A percentile compares a stretch with the other conserved stretches of the same genome.
These are phyloP conservation scores for Ustilago loliicola DNA, from an alignment of 1,284 basidiomycete species.

Conservation along the genomic window DNA sequence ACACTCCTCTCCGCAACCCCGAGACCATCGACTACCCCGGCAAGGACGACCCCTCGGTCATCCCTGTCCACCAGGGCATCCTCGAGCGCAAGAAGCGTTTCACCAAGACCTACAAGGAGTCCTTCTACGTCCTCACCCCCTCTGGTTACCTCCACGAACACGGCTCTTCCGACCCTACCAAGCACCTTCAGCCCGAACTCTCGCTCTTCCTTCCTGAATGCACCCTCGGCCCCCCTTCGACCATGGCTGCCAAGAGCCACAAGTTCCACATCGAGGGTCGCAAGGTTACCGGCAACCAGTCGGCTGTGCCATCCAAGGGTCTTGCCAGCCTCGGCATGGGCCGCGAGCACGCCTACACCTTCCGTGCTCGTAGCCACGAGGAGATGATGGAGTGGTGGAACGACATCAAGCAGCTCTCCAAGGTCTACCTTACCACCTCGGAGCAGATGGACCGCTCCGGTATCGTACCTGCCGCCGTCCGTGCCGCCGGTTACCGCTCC, in stretches of 20 bases:
- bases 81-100: conserved; percentile 98
- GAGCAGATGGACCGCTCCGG: conserved; percentile 94
- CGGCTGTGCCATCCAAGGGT: conserved; percentile 75
- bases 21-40: conserved; percentile 85
- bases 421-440: conserved; percentile 92
- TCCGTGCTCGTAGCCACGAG: conserved; percentile 88
- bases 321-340: conserved; percentile 74
- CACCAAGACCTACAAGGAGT: conserved; percentile 83
- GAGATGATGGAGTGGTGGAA: conserved; percentile 99
- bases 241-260: conserved; percentile 80
- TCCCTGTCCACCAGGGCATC: conserved; percentile 88
- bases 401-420: conserved; percentile 94
- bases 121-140: conserved; percentile 91
- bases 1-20: conserved; percentile 80
- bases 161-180: conserved; percentile 81
- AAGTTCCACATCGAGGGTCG: conserved; percentile 98
- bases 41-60: conserved; percentile 90
- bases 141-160: conserved; percentile 97
- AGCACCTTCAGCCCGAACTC: conserved; percentile 79
- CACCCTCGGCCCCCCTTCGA: conserved; percentile 92
- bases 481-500: conserved; percentile 83
- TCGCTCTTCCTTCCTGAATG: conserved; percentile 93
- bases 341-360: conserved; percentile 83
- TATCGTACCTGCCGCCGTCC: conserved; percentile 91
- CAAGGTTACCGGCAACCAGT: conserved; percentile 79